A percentile compares a stretch with the other conserved stretches of the same genome.
These are phyloP conservation scores for Mucor mucedo DNA, from an alignment of 371 early-diverging fungal species.

Conservation along the genomic window DNA sequence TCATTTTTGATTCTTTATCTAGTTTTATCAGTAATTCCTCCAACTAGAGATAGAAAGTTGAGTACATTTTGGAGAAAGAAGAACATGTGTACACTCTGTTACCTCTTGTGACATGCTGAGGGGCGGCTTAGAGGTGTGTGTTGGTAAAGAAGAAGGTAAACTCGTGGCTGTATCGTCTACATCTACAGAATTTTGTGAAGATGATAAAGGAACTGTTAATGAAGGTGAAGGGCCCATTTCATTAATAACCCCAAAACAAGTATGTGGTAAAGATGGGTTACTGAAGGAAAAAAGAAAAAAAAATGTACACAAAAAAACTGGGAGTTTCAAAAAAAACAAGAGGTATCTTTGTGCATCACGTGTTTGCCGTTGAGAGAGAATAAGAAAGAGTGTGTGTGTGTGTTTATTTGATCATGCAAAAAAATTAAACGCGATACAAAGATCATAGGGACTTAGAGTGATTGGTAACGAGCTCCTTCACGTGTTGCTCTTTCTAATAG, in stretches of 20 bases:
- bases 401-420: neutral
- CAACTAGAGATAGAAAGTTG: slow-evolving; percentile 19
- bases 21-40: slow-evolving; percentile 34
- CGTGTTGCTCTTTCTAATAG: slow-evolving; percentile 5
- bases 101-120: slow-evolving; percentile 15
- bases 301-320: neutral
- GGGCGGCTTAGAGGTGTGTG: neutral
- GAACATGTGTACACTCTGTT: neutral
- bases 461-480: neutral
- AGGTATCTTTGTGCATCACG: neutral
- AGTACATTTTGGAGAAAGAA: too few species aligned
- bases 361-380: neutral
- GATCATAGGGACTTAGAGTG: neutral
- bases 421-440: neutral
- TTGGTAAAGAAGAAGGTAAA: slow-evolving; percentile 1
- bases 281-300: neutral
- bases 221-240: slow-evolving; percentile 25
- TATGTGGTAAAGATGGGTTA: neutral
- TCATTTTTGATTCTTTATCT: slow-evolving; percentile 48
- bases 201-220: slow-evolving; percentile 8
- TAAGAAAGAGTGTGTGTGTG: neutral
- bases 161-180: neutral
- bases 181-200: slow-evolving; percentile 2
- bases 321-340: slow-evolving; percentile 3
- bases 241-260: neutral